phyloP scores from a whole-genome alignment of 139 green algal genomes.

The Tetradesmus obliquus region DNA sequence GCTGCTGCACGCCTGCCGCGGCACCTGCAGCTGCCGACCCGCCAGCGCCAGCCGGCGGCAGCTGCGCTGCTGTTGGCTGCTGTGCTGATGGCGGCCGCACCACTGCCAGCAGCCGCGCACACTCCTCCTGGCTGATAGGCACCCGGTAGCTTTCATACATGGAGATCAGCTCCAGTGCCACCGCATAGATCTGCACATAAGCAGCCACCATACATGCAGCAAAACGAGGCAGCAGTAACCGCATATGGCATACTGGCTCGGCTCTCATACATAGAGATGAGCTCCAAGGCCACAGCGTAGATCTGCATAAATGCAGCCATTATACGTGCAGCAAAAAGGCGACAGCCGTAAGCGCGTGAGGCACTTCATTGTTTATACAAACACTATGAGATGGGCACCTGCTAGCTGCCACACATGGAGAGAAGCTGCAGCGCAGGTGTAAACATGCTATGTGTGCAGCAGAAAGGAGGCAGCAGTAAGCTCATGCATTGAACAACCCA shows the following conservation, averaged over 20 bases:
- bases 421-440: too few species aligned
- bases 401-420: too few species aligned
- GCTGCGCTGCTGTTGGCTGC: conserved; percentile 10
- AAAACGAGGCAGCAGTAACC: background rate
- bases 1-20: background rate
- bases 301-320: background rate
- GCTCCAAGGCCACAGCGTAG: conserved; percentile 27
- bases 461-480: too few species aligned
- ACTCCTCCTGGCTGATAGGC: conserved; percentile 29
- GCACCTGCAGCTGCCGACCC: background rate
- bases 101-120: conserved; percentile 28
- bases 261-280: conserved; percentile 41
- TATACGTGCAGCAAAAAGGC: background rate
- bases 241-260: background rate
- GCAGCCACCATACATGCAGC: background rate
- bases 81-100: conserved; percentile 23
- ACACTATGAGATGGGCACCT: background rate
- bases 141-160: conserved; percentile 47
- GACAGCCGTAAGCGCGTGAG: background rate
- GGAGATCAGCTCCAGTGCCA: conserved; percentile 24
- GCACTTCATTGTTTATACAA: background rate
- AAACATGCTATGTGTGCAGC: too few species aligned
- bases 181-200: conserved; percentile 33
- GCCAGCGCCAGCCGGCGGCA: background rate
- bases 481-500: too few species aligned